A percentile compares a stretch with the other conserved stretches of the same genome.
These are phyloP conservation scores for Clarireedia hainanense DNA, from an alignment of 2,329 filamentous ascomycete species.

Conservation along the genomic window DNA sequence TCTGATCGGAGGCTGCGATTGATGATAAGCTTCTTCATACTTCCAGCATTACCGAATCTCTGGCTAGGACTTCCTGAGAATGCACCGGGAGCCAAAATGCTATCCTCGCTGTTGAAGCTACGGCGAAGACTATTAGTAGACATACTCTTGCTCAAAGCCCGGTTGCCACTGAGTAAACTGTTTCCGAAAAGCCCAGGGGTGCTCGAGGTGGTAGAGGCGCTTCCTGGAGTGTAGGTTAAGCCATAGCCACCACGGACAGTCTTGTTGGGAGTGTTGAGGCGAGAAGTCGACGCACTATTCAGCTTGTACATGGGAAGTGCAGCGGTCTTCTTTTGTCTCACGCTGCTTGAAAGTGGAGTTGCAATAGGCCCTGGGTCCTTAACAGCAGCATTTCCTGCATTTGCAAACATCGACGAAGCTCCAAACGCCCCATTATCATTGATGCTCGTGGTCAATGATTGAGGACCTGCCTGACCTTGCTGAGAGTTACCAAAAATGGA, in stretches of 20 bases:
- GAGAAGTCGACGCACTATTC: conserved; percentile 70
- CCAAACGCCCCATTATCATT: conserved; percentile 85
- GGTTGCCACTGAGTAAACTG: conserved; percentile 54
- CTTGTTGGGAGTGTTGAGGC: conserved; percentile 77
- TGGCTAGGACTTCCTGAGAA: conserved; percentile 63
- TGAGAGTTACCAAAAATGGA: conserved; percentile 52
- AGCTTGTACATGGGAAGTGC: conserved; percentile 83
- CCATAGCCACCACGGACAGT: conserved; percentile 66
- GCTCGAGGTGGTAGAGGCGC: conserved; percentile 56
- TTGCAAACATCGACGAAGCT: conserved; percentile 76
- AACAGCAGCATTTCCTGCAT: conserved; percentile 53
- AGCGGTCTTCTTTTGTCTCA: conserved; percentile 68
- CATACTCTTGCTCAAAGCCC: conserved; percentile 76
- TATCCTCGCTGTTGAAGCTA: conserved; percentile 75
- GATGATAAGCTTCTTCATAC: conserved; percentile 86
- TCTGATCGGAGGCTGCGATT: conserved; percentile 78
- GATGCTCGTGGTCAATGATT: conserved; percentile 69
- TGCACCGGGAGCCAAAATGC: conserved; percentile 76
- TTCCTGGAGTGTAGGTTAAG: conserved; percentile 83
- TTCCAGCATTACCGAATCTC: conserved; percentile 59
- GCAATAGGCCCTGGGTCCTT: conserved; percentile 81
- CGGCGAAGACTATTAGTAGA: conserved; percentile 81
- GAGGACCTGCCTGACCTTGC: conserved; percentile 43
- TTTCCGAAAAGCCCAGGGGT: conserved; percentile 61
- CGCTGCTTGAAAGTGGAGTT: conserved; percentile 70